Conservation (phyloP, 2,329 filamentous ascomycete species). For the Hypoxylon sp. region DNA sequence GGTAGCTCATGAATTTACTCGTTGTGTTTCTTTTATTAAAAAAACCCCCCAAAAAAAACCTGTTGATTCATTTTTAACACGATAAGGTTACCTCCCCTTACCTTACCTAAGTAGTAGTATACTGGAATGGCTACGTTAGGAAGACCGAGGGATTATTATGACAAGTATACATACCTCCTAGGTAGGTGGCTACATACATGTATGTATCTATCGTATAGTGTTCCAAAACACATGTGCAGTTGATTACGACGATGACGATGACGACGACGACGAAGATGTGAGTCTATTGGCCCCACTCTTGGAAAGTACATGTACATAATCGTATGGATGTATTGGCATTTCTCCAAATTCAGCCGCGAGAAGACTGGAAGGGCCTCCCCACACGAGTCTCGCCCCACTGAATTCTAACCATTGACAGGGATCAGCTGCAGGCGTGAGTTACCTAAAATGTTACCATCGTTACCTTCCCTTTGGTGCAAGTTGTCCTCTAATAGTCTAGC, state of each 20-base stretch:
- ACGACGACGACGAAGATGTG: slow-evolving; percentile 25
- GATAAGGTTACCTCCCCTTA: too few species aligned
- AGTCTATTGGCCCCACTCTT: slow-evolving; percentile 14
- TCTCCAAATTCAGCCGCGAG: slow-evolving; percentile 43
- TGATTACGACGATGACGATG: slow-evolving; percentile 19
- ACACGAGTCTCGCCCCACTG: slow-evolving; percentile 23
- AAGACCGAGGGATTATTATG: too few species aligned
- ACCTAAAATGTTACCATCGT: slow-evolving; percentile 24
- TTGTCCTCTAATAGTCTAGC: slow-evolving; percentile 46
- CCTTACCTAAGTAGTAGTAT: too few species aligned
- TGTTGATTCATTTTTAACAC: background rate
- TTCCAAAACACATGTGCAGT: background rate
- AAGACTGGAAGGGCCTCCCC: slow-evolving; percentile 31
- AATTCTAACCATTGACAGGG: slow-evolving; percentile 26
- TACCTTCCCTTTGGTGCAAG: slow-evolving; percentile 47
- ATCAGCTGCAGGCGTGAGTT: slow-evolving; percentile 27
- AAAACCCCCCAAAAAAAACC: too few species aligned
- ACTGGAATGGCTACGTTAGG: too few species aligned
- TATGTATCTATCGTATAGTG: too few species aligned
- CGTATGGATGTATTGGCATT: background rate
- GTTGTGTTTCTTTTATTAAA: slow-evolving; percentile 10
- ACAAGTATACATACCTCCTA: too few species aligned
- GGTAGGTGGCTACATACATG: too few species aligned
- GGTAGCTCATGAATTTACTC: slow-evolving; percentile 41
- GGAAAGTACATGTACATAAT: slow-evolving; percentile 5